These are phyloP conservation scores for Boletus huronensis DNA, from an alignment of 768 basidiomycete genomes.

Conservation along the genomic window DNA sequence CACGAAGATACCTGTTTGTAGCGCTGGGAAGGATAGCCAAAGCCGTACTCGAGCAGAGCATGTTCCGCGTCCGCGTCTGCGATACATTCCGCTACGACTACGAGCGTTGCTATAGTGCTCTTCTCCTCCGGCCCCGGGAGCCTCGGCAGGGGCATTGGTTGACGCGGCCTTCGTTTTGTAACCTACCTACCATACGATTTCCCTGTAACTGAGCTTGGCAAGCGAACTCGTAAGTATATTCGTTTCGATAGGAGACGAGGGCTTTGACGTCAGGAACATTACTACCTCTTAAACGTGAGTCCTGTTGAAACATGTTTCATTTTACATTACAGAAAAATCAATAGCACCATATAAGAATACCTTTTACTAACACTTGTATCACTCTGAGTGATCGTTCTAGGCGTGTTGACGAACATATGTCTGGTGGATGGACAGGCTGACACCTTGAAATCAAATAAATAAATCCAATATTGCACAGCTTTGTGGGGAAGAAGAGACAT, in stretches of 20 bases:
- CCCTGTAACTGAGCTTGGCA: background rate
- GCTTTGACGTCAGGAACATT: background rate
- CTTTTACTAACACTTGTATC: background rate
- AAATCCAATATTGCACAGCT: background rate
- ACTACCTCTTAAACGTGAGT: background rate
- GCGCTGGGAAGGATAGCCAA: background rate
- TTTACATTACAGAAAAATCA: background rate
- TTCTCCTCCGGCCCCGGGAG: background rate
- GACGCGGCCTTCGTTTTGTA: slow-evolving; percentile 26
- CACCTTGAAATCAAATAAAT: background rate
- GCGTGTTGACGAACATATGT: background rate
- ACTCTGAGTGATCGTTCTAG: background rate
- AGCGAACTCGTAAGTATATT: background rate
- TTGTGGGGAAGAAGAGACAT: background rate
- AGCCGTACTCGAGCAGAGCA: background rate
- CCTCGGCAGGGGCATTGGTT: background rate
- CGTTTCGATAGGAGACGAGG: background rate
- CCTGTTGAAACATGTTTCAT: slow-evolving; percentile 5
- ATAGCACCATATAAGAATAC: background rate
- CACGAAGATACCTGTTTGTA: background rate
- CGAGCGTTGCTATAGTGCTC: background rate
- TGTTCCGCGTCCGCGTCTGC: background rate
- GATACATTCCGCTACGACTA: background rate
- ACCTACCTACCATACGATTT: background rate
- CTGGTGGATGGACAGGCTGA: background rate